These are phyloP conservation scores for Prinsepia uniflora DNA, from an alignment of 306 rosid genomes.

Conservation along the genomic window DNA sequence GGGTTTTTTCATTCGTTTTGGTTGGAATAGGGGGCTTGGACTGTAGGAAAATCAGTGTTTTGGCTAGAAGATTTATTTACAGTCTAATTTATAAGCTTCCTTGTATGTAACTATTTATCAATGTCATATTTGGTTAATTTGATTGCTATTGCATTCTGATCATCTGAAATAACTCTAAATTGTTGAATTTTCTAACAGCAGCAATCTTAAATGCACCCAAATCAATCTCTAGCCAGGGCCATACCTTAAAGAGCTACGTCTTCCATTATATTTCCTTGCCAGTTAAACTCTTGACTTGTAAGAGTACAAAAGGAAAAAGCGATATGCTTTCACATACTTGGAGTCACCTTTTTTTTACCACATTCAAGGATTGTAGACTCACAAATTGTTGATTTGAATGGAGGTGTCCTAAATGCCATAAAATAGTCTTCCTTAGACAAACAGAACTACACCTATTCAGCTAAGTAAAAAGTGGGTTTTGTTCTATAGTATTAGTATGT, in stretches of 20 bases:
- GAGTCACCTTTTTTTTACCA: too few relatives aligned
- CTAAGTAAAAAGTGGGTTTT: not conserved
- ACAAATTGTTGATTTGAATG: not conserved
- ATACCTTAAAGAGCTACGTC: too few relatives aligned
- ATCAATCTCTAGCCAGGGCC: too few relatives aligned
- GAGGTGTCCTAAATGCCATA: not conserved
- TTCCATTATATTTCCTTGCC: too few relatives aligned
- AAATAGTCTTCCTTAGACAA: not conserved
- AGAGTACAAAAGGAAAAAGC: not conserved
- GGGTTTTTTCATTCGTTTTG: conserved; percentile 39
- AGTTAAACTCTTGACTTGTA: too few relatives aligned
- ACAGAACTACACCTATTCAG: not conserved
- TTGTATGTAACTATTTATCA: conserved; percentile 16
- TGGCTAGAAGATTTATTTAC: conserved; percentile 6
- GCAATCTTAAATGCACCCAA: too few relatives aligned
- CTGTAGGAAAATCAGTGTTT: conserved; percentile 13
- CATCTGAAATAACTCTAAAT: not conserved
- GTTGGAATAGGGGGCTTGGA: conserved; percentile 23
- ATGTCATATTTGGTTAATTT: not conserved
- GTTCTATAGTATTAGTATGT: not conserved
- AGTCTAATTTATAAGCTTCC: not conserved
- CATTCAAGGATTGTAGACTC: not conserved
- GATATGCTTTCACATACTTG: too few relatives aligned
- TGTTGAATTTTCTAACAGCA: too few relatives aligned
- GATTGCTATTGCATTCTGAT: not conserved